Conservation (phyloP, 2,329 filamentous ascomycete species). For the Hymenoscyphus albidus region DNA sequence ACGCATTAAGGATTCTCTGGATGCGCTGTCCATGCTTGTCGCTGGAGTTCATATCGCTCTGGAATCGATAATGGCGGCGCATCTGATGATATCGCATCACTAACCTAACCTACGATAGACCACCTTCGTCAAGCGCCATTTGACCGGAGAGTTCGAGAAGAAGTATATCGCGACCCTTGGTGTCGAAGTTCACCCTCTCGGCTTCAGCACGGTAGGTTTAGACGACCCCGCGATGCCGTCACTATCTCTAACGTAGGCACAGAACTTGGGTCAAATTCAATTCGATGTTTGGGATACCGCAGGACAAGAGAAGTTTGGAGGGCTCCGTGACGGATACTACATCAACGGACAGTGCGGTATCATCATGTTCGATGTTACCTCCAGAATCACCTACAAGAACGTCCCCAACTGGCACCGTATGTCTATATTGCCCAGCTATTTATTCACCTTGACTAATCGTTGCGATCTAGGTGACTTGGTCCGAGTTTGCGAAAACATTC, state of each 20-base stretch:
- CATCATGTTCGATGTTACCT: conserved; percentile 99
- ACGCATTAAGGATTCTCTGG: conserved; percentile 36
- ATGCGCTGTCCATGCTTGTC: conserved; percentile 13
- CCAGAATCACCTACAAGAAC: conserved; percentile 99
- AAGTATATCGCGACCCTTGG: conserved; percentile 99
- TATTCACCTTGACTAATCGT: conserved; percentile 17
- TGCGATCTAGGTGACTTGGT: conserved; percentile 78
- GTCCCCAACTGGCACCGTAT: conserved; percentile 99
- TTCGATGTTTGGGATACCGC: conserved; percentile 99
- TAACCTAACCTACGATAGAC: conserved; percentile 57
- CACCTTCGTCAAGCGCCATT: conserved; percentile 99
- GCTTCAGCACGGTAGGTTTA: conserved; percentile 88
- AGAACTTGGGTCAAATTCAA: conserved; percentile 93
- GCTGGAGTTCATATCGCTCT: conserved; percentile 23
- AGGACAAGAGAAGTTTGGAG: conserved; percentile 99
- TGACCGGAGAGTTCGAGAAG: conserved; percentile 99
- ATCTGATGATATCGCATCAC: conserved; percentile 13
- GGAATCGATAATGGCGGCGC: conserved; percentile 24
- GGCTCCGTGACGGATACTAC: conserved; percentile 99
- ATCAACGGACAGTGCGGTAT: conserved; percentile 99
- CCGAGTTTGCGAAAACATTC: conserved; percentile 98
- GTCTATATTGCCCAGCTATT: conserved; percentile 38
- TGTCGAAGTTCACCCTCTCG: conserved; percentile 98
- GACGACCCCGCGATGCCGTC: conserved; percentile 18
- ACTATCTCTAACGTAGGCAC: conserved; percentile 24